Conservation (phyloP, 108 stramenopile genomes). For the Cyclostephanos invisitatus region DNA sequence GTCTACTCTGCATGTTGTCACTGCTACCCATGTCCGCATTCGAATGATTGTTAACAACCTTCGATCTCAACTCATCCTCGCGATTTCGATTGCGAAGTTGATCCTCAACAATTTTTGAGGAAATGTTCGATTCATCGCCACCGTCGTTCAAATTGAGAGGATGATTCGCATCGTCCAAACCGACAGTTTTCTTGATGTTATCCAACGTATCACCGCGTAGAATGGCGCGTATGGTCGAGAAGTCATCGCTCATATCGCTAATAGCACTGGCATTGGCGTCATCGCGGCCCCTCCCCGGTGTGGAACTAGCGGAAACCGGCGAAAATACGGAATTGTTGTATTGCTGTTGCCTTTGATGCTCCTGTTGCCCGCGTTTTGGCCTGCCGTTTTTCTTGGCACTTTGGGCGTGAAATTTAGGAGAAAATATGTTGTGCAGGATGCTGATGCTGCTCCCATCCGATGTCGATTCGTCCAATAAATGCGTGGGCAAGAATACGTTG, state of each 20-base stretch:
- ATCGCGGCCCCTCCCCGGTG: not conserved
- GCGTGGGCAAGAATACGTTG: not conserved
- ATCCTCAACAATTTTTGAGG: not conserved
- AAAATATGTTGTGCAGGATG: slow-evolving; percentile 7
- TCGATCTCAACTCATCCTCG: no score
- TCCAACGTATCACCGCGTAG: slow-evolving; percentile 9
- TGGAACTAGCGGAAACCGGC: not conserved
- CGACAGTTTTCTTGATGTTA: slow-evolving; percentile 8
- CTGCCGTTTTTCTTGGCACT: not conserved
- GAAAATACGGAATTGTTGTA: slow-evolving; percentile 3
- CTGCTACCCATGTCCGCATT: not conserved
- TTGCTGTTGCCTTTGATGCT: not conserved
- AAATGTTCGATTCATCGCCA: not conserved
- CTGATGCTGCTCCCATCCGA: not conserved
- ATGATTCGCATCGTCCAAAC: slow-evolving; percentile 5
- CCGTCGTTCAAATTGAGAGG: not conserved
- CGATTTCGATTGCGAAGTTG: not conserved
- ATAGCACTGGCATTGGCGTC: slow-evolving; percentile 16
- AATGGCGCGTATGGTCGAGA: slow-evolving; percentile 14
- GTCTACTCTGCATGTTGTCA: not conserved
- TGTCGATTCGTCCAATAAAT: not conserved
- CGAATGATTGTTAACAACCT: not conserved
- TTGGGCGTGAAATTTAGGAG: slow-evolving; percentile 5
- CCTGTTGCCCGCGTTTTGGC: not conserved
- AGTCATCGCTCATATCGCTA: slow-evolving; percentile 16